Conservation (phyloP, 2,329 filamentous ascomycete species). For the Dothideomycetes sp. region DNA sequence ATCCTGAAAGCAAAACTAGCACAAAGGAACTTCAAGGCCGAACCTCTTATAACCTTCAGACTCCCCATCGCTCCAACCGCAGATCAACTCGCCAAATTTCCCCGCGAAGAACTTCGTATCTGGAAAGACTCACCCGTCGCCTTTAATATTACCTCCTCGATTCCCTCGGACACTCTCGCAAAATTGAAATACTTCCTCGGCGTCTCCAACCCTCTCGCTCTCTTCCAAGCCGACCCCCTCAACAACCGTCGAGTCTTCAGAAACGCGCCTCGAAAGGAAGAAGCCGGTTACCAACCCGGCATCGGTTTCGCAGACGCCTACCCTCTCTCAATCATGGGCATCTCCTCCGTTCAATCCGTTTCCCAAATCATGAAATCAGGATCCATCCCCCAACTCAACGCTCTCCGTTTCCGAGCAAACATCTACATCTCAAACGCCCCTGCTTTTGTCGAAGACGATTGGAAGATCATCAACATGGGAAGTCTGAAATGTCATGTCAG, state of each 20-base stretch:
- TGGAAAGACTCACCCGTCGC: conserved; percentile 50
- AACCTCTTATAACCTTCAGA: conserved; percentile 48
- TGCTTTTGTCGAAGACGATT: conserved; percentile 61
- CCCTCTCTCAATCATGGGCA: conserved; percentile 58
- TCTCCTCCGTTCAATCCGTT: conserved; percentile 55
- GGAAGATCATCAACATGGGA: conserved; percentile 53
- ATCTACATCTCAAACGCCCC: conserved; percentile 41
- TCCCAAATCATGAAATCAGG: conserved; percentile 28
- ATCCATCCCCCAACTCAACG: conserved; percentile 40
- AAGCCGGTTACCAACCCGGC: conserved; percentile 54
- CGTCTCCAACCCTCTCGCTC: conserved; percentile 53
- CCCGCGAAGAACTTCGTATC: conserved; percentile 52
- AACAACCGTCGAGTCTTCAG: conserved; percentile 50
- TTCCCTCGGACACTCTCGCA: conserved; percentile 46
- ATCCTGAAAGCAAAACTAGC: conserved; percentile 27
- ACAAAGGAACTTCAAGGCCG: conserved; percentile 17
- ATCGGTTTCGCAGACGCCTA: conserved; percentile 65
- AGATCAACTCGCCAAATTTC: conserved; percentile 51
- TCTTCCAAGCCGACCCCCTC: conserved; percentile 56
- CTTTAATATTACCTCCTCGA: conserved; percentile 37
- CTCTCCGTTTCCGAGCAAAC: conserved; percentile 60
- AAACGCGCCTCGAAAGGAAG: conserved; percentile 49
- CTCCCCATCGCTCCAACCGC: conserved; percentile 56
- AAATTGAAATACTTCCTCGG: conserved; percentile 60
- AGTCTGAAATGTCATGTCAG: conserved; percentile 41